These are phyloP conservation scores for Eutypella sp. DNA, from an alignment of 2,329 filamentous ascomycete species.

Conservation along the genomic window DNA sequence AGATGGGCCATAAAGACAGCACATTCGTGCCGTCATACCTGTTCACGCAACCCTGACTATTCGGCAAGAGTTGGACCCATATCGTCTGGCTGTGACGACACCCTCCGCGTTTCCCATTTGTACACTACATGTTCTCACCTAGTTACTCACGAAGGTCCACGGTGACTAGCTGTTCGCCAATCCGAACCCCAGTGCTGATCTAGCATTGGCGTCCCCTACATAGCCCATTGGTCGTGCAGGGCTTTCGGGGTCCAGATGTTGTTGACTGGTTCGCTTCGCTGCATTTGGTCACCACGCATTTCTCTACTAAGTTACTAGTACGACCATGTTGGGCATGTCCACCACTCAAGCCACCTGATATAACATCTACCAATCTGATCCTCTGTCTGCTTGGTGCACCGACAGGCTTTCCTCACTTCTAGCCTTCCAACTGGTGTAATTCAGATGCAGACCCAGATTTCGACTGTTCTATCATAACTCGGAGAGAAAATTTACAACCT, in stretches of 20 bases:
- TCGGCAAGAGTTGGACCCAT: not conserved
- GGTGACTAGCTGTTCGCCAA: conserved; percentile 30
- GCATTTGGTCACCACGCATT: conserved; percentile 27
- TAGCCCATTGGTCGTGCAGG: conserved; percentile 33
- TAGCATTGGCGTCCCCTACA: conserved; percentile 27
- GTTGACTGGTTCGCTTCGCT: conserved; percentile 35
- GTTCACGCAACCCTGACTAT: not conserved
- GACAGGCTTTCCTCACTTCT: conserved; percentile 17
- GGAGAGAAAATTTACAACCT: not conserved
- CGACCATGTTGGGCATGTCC: conserved; percentile 24
- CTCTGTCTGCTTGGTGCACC: conserved; percentile 19
- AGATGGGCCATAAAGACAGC: not conserved
- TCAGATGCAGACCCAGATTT: conserved; percentile 2
- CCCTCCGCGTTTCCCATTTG: conserved; percentile 4
- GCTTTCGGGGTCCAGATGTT: conserved; percentile 26
- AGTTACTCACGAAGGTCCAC: conserved; percentile 18
- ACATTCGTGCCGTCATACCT: not conserved
- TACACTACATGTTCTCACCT: conserved; percentile 16
- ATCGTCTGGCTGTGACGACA: not conserved
- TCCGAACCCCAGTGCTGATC: conserved; percentile 23
- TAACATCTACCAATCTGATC: conserved; percentile 24
- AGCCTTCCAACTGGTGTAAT: conserved; percentile 13
- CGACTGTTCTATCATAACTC: not conserved
- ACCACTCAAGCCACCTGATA: conserved; percentile 22
- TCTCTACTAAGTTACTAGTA: conserved; percentile 11